Evolutionary conservation across 2,329 filamentous ascomycete species (phyloP).

Genomic region (Cladosporium austrohemisphaericum): DNA sequence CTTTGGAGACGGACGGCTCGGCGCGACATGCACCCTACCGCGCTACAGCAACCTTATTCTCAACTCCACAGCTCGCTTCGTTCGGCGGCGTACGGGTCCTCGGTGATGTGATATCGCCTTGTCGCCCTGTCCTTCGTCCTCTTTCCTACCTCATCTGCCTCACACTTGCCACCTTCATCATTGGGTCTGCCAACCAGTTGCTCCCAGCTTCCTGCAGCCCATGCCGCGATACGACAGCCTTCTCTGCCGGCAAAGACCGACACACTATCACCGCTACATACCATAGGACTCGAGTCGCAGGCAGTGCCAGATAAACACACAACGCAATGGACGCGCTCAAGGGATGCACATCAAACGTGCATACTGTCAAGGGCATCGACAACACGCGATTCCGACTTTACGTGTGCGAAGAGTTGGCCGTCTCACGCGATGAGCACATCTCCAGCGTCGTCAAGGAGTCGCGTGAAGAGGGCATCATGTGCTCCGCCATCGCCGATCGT

Average conservation of each 20-base stretch:
- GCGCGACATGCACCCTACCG: neutral
- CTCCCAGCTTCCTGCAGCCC: slow-evolving; percentile 2
- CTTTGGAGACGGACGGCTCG: neutral
- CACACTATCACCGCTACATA: slow-evolving; percentile 24
- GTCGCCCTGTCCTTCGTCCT: too few species aligned
- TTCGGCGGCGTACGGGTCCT: neutral
- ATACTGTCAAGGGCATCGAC: slow-evolving; percentile 19
- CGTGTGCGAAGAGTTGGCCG: neutral
- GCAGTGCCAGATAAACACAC: neutral
- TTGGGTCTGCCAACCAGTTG: neutral
- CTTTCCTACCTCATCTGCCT: too few species aligned
- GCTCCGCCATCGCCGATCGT: slow-evolving; percentile 12
- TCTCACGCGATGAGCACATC: neutral
- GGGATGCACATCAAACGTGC: slow-evolving; percentile 33
- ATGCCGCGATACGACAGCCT: slow-evolving; percentile 4
- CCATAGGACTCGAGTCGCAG: slow-evolving; percentile 17
- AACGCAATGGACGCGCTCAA: slow-evolving; percentile 34
- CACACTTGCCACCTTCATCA: too few species aligned
- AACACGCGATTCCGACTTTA: neutral
- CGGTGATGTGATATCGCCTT: too few species aligned
- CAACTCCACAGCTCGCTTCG: too few species aligned
- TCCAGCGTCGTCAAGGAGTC: slow-evolving; percentile 12
- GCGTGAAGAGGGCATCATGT: slow-evolving; percentile 21
- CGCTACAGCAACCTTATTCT: too few species aligned
- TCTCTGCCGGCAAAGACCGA: slow-evolving; percentile 11